phyloP scores from a whole-genome alignment of 2,329 filamentous ascomycete species.

The Mollisia scopiformis region DNA sequence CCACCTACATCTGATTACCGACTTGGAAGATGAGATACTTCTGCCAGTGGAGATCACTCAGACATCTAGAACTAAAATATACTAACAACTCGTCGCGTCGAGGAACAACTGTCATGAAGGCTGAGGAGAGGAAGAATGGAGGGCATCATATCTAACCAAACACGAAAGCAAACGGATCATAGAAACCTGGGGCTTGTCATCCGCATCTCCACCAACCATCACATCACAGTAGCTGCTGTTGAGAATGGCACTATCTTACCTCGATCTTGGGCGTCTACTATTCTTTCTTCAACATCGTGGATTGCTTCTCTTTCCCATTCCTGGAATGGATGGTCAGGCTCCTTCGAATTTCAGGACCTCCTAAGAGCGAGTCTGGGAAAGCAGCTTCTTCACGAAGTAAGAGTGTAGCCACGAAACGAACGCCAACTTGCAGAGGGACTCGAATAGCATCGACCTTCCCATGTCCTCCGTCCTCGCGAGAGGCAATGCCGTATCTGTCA shows the following conservation, averaged over 20 bases:
- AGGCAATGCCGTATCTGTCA: too few species aligned
- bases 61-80: too few species aligned
- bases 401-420: constrained; percentile 21
- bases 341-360: constrained; percentile 17
- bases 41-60: too few species aligned
- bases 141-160: constrained; percentile 23
- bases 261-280: constrained; percentile 13
- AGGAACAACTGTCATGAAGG: too few species aligned
- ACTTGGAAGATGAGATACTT: too few species aligned
- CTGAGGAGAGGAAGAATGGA: too few species aligned
- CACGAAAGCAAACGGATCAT: constrained; percentile 16
- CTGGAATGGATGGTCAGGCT: constrained; percentile 19
- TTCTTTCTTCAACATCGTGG: constrained; percentile 14
- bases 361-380: constrained; percentile 21
- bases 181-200: constrained; percentile 11
- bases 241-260: constrained; percentile 15
- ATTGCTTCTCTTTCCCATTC: constrained; percentile 19
- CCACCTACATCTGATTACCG: too few species aligned
- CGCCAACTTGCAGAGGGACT: constrained; percentile 22
- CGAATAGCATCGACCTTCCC: constrained; percentile 24
- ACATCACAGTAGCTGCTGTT: constrained; percentile 17
- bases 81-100: too few species aligned
- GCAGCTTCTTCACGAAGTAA: constrained; percentile 24
- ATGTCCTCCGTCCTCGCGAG: constrained; percentile 22
- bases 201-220: constrained; percentile 9